phyloP scores from a whole-genome alignment of 495 filamentous ascomycete species.

The Mytilinidion resinicola region DNA sequence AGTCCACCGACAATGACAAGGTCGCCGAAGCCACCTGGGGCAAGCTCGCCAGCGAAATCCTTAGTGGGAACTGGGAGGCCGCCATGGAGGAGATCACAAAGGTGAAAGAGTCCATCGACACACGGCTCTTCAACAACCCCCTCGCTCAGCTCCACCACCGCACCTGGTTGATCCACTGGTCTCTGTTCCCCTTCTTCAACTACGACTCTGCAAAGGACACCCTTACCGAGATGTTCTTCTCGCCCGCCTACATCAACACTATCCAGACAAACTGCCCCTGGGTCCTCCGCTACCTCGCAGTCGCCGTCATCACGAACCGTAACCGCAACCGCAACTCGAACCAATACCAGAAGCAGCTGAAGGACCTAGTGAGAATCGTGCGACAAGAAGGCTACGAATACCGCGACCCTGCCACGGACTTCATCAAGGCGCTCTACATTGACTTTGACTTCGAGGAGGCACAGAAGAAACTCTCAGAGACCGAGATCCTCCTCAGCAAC shows the following conservation, averaged over 20 bases:
- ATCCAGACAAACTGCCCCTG: constrained; percentile 97
- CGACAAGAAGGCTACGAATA: constrained; percentile 98
- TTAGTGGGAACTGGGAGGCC: constrained; percentile 86
- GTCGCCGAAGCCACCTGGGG: constrained; percentile 93
- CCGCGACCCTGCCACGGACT: constrained; percentile 89
- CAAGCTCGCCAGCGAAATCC: constrained; percentile 87
- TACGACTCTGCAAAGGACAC: constrained; percentile 83
- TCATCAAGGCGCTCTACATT: constrained; percentile 90
- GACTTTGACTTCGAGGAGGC: constrained; percentile 99
- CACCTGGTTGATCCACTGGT: constrained; percentile 97
- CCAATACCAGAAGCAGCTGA: constrained; percentile 93
- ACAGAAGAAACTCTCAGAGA: constrained; percentile 81
- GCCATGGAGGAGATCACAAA: constrained; percentile 95
- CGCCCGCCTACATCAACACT: constrained; percentile 92
- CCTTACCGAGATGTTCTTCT: constrained; percentile 94
- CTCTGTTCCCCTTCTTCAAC: constrained; percentile 98
- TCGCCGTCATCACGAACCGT: constrained; percentile 93
- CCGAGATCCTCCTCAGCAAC: constrained; percentile 81
- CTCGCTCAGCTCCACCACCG: constrained; percentile 89
- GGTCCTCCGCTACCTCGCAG: constrained; percentile 90
- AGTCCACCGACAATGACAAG: constrained; percentile 94
- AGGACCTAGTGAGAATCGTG: constrained; percentile 89
- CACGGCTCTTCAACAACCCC: constrained; percentile 87
- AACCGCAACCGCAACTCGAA: constrained; percentile 73
- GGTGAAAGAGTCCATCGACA: constrained; percentile 86